phyloP scores from a whole-genome alignment of 1,284 basidiomycete species.

The Cystobasidium sp. region DNA sequence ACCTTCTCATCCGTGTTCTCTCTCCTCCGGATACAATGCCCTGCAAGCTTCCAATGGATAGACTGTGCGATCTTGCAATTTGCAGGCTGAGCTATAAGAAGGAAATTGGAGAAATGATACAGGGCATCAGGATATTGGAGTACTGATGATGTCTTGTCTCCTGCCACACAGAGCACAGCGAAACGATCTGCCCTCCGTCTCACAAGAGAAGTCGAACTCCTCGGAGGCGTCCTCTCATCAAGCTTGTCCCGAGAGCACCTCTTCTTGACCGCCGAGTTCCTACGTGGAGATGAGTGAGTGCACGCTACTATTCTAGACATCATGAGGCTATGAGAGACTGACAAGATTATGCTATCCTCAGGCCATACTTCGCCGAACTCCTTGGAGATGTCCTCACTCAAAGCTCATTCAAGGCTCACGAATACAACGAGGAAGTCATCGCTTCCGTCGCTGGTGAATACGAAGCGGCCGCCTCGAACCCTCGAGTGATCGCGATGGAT shows the following conservation, averaged over 20 bases:
- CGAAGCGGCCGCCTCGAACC: slow-evolving; percentile 66
- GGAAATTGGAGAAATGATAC: background rate
- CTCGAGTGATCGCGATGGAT: slow-evolving; percentile 73
- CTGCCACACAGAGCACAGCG: slow-evolving; percentile 68
- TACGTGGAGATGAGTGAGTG: slow-evolving; percentile 93
- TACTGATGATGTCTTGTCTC: background rate
- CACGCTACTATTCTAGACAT: background rate
- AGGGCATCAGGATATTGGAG: background rate
- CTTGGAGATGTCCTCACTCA: slow-evolving; percentile 81
- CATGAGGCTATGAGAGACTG: background rate
- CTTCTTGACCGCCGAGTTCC: slow-evolving; percentile 89
- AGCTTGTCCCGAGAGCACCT: slow-evolving; percentile 88
- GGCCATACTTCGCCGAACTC: slow-evolving; percentile 82
- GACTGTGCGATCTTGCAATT: slow-evolving; percentile 11
- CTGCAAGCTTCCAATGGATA: slow-evolving; percentile 6
- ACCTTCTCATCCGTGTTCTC: background rate
- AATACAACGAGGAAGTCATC: slow-evolving; percentile 82
- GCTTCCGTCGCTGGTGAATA: slow-evolving; percentile 75
- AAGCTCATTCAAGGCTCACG: slow-evolving; percentile 80
- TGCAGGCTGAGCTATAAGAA: background rate
- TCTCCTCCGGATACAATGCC: background rate
- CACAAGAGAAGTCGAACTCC: slow-evolving; percentile 89
- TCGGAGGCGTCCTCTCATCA: slow-evolving; percentile 88
- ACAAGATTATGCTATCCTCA: slow-evolving; percentile 55
- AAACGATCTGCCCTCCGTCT: slow-evolving; percentile 87